Percentiles rank a stretch among this genome's conserved stretches.
Conservation (phyloP, 2,329 filamentous ascomycete species). For the Exophiala bonariae region DNA sequence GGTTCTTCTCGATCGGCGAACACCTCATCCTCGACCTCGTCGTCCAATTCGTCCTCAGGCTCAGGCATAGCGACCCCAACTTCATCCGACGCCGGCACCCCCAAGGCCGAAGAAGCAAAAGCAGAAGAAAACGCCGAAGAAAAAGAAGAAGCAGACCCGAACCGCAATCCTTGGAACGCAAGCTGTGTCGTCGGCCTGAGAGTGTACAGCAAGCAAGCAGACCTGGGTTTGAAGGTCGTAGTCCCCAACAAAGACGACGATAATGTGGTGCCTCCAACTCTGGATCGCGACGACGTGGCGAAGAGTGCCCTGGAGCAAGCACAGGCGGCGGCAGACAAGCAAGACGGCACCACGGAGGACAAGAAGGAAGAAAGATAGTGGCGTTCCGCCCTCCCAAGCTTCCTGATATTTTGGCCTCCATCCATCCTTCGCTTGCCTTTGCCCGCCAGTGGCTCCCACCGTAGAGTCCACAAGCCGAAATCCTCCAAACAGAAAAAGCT, state of each 20-base stretch:
- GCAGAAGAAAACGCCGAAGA: slow-evolving; percentile 14
- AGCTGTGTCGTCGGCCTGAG: slow-evolving; percentile 61
- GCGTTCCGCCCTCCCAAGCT: too few relatives aligned
- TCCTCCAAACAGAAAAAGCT: too few relatives aligned
- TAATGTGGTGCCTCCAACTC: slow-evolving; percentile 33
- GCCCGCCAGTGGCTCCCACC: too few relatives aligned
- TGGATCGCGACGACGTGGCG: slow-evolving; percentile 42
- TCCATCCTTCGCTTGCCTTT: too few relatives aligned
- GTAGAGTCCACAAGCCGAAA: too few relatives aligned
- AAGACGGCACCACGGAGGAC: slow-evolving; percentile 15
- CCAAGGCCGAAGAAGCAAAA: slow-evolving; percentile 31
- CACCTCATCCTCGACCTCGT: slow-evolving; percentile 8
- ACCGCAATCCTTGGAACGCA: slow-evolving; percentile 58
- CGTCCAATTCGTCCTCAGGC: slow-evolving; percentile 28
- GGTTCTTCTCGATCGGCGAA: slow-evolving; percentile 2
- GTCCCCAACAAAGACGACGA: slow-evolving; percentile 40
- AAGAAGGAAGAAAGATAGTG: slow-evolving; percentile 7
- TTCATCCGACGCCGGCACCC: slow-evolving; percentile 29
- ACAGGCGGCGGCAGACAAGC: slow-evolving; percentile 17
- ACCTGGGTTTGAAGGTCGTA: slow-evolving; percentile 54
- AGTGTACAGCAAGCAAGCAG: slow-evolving; percentile 47
- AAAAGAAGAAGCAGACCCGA: slow-evolving; percentile 21
- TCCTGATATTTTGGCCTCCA: too few relatives aligned
- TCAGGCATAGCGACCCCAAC: slow-evolving; percentile 11
- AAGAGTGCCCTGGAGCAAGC: slow-evolving; percentile 25